Base-by-base conservation (phyloP, 768 basidiomycete species). In the Hortiboletus campestris region DNA sequence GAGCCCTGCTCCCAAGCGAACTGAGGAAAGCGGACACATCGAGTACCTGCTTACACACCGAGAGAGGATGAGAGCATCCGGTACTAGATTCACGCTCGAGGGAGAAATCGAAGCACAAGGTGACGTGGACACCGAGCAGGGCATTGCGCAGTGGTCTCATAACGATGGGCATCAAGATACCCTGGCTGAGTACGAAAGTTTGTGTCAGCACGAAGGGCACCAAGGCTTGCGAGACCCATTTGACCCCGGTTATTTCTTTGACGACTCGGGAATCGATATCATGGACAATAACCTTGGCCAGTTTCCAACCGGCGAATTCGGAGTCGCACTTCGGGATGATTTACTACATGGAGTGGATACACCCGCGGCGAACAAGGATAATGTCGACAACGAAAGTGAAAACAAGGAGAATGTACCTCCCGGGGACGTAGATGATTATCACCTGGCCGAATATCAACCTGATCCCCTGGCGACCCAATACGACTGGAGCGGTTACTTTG, bases 1-100 rank as follows among this genome's bases (percentile, higher is more conserved):
- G 36, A 72, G 66, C 16, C 72, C 70, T 40, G 34, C 49, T 46
- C 66, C 59, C 19, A 48, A 51, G 44, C 61, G 60, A 46, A 12
- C 19, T 14, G 58, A 54, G 34, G 58, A 57, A 41, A 57, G 36
- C 19, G 46, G 38, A 17, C 56, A 50, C 8, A 6, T 64, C 9
- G 67, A 62, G 10, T 64, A 67, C 19, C 36, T 71, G 16, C 61
- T 71, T 49, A 72, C 68, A 14, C 62, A 49, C 2, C 58, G 59
- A 46, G 70, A 71, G 49, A 67, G 66, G 25, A 43, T 39, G 19
- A 64, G 45, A 46, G 56, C 43, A 16, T 61, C 60, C 3, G 54
- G 58, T 34, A 12, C 46, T n/a, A 35, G 35, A 16, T 29, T 32
- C 12, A 9, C 22, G 7, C 29, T 14, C 1, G 59, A 44, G 16